Evolutionary conservation across 495 filamentous ascomycete species (phyloP).

Genomic region (Pyrenopolyporus hunteri): DNA sequence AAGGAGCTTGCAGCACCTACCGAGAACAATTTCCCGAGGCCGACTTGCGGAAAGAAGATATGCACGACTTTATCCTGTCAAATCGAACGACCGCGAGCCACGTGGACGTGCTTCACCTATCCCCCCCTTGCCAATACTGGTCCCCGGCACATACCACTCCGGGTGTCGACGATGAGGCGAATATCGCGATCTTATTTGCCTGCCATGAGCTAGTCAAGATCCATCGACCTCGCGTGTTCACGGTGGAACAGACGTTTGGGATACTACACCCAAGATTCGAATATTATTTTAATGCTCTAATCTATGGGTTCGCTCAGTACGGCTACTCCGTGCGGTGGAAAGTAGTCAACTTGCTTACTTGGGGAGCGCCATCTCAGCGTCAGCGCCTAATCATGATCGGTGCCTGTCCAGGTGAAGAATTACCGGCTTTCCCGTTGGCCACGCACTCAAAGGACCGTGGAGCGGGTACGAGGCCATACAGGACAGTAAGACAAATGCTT

Average conservation of each 20-base stretch:
- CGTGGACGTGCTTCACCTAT: conserved; percentile 79
- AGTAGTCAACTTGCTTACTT: conserved; percentile 53
- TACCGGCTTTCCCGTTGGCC: conserved; percentile 70
- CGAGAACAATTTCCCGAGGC: conserved; percentile 62
- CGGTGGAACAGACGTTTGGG: conserved; percentile 84
- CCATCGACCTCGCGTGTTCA: conserved; percentile 72
- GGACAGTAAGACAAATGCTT: conserved; percentile 41
- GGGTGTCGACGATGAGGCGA: conserved; percentile 72
- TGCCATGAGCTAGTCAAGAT: conserved; percentile 63
- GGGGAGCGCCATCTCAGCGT: conserved; percentile 51
- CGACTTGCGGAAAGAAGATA: conserved; percentile 50
- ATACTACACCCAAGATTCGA: conserved; percentile 55
- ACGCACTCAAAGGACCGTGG: conserved; percentile 63
- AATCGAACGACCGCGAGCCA: conserved; percentile 25
- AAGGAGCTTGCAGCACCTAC: conserved; percentile 63
- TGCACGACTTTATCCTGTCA: conserved; percentile 54
- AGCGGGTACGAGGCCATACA: conserved; percentile 52
- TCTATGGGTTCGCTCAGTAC: conserved; percentile 66
- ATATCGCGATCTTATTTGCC: conserved; percentile 73
- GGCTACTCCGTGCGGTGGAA: conserved; percentile 72
- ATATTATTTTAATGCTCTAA: conserved; percentile 63
- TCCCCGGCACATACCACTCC: conserved; percentile 75
- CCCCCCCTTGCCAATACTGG: conserved; percentile 84
- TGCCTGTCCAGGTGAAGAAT: conserved; percentile 74
- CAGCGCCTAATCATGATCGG: conserved; percentile 77